Evolutionary conservation across 306 rosid species (phyloP), one percentile per base, ranked within the genome.

Genomic region (Astragalus membranaceus): DNA sequence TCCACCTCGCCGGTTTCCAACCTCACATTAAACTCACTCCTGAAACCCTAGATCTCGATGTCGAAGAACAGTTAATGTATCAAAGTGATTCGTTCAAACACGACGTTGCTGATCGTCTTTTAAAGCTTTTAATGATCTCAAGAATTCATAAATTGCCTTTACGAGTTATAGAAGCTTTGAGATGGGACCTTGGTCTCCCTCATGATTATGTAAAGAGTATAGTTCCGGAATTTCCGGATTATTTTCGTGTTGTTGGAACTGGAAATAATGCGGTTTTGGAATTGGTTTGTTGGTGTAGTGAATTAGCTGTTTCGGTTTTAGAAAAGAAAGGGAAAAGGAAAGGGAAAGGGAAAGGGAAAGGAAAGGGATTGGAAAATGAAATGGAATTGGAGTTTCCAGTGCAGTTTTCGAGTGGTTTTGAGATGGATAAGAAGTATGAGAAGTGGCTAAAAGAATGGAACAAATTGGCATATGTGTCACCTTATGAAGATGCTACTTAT

Each of bases 131-230:
- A 23, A 92, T 93, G 98, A 77, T 93, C 3, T 67, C 84, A 0
- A 87, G 88, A 36, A 17, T 56, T 20, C 83, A 82, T 43, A 82
- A 81, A 46, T 36, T 90, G 10, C 98, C 96, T 0, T 37, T 93
- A 0, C 12, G 53, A 2, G 13, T 83, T 15, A 15, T 90, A 9
- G 85, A 90, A 0, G 36, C 4, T 39, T 57, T 93, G 23, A 82
- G 59, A 49, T 93, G 98, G 98, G 94, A 90, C 80, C 73, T 93
- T 41, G 98, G 97, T 26, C 91, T 93, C 49, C 98, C 97, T 13
- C 73, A 67, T 0, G 83, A 88, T 36, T 90, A 79, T 8, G 64
- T 52, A 3, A 42, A 16, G 16, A 80, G 77, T 42, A 7, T 84
- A 1, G 77, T 88, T 8, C 90, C 94, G 0, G 93, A 90, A 35